Conservation (phyloP, 2,329 filamentous ascomycete species). For the Botrytis deweyae region DNA sequence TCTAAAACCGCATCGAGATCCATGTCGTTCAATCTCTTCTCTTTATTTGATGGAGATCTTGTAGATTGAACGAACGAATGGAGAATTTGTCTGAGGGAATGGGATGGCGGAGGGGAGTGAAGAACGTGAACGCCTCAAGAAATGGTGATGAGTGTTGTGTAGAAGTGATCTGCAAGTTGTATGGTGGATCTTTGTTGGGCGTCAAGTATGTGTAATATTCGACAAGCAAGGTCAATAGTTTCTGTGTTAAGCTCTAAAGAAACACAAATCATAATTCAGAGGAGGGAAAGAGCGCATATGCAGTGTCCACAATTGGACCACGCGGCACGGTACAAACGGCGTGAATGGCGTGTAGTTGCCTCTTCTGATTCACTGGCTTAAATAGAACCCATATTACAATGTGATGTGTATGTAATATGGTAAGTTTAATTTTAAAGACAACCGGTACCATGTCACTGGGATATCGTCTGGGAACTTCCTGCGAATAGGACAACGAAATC, state of each 20-base stretch:
- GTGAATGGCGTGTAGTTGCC: neutral
- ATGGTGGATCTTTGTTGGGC: neutral
- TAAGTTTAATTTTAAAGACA: constrained; percentile 2
- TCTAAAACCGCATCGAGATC: constrained; percentile 1
- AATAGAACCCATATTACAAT: neutral
- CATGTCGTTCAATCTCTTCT: constrained; percentile 1
- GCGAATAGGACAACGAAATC: neutral
- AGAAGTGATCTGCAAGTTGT: neutral
- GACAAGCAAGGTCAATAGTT: neutral
- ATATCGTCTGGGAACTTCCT: neutral
- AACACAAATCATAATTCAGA: neutral
- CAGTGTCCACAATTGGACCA: neutral
- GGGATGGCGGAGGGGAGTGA: neutral
- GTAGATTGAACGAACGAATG: neutral
- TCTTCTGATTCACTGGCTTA: constrained; percentile 1
- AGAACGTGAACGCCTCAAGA: neutral
- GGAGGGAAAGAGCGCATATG: neutral
- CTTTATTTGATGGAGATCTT: neutral
- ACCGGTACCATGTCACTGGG: constrained; percentile 6
- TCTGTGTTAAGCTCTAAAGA: neutral
- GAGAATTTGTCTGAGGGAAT: neutral
- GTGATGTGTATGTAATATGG: neutral
- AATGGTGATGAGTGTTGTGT: neutral
- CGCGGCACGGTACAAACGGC: constrained; percentile 1
- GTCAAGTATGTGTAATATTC: neutral